These are phyloP conservation scores for Ogataea henricii DNA, from an alignment of 805 yeast genomes.

Conservation along the genomic window DNA sequence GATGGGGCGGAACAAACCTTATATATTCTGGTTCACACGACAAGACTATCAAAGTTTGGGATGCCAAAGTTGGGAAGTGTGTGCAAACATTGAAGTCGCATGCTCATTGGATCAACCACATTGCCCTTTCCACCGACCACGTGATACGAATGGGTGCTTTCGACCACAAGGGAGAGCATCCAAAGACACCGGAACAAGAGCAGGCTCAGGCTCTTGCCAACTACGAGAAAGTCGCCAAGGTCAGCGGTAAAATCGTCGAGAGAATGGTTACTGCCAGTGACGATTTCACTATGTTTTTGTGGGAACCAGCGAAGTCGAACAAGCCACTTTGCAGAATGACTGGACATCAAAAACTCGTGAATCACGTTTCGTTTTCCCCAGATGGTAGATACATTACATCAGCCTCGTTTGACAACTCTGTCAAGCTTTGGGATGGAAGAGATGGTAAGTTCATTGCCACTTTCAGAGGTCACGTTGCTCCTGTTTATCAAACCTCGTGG, in stretches of 20 bases:
- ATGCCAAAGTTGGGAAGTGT: conserved; percentile 72
- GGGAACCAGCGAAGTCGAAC: conserved; percentile 83
- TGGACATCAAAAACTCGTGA: conserved; percentile 95
- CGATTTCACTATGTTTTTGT: conserved; percentile 95
- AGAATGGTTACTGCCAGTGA: conserved; percentile 93
- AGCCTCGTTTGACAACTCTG: conserved; percentile 92
- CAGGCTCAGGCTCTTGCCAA: conserved; percentile 56
- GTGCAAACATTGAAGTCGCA: conserved; percentile 81
- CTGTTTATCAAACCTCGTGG: conserved; percentile 98
- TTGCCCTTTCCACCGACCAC: conserved; percentile 88
- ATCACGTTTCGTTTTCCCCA: conserved; percentile 94
- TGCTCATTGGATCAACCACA: conserved; percentile 97
- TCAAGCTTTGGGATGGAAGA: conserved; percentile 94
- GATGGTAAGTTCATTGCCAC: conserved; percentile 89
- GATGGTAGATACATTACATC: conserved; percentile 91
- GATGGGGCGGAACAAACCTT: conserved; percentile 90
- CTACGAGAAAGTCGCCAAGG: conserved; percentile 62
- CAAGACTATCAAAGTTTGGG: conserved; percentile 92
- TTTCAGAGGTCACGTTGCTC: conserved; percentile 95
- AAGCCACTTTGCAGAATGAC: conserved; percentile 94
- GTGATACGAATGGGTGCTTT: conserved; percentile 86
- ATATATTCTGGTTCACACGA: conserved; percentile 93
- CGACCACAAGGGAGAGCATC: conserved; percentile 63
- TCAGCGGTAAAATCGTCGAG: conserved; percentile 61
- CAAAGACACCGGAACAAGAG: conserved; percentile 47